A percentile compares a stretch with the other conserved stretches of the same genome.
Evolutionary conservation across 768 basidiomycete species (phyloP).

Genomic region (Boletus eberwhitei): DNA sequence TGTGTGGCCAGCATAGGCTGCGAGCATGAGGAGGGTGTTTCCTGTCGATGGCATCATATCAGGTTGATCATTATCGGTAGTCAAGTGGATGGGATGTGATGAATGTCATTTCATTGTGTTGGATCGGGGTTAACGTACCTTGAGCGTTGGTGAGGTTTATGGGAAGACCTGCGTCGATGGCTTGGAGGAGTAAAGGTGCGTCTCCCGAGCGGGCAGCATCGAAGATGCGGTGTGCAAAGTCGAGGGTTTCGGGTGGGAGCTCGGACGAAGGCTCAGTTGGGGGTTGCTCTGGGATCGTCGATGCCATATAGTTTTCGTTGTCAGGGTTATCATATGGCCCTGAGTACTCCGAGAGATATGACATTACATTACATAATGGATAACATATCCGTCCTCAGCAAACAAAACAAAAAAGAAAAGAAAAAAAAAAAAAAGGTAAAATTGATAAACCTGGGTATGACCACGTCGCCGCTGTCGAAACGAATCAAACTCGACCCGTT

Average conservation of each 20-base stretch:
- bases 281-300: background rate
- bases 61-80: too few relatives aligned
- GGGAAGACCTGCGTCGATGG: slow-evolving; percentile 68
- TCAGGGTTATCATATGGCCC: too few relatives aligned
- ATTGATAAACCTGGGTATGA: background rate
- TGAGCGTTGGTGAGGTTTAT: slow-evolving; percentile 69
- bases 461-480: slow-evolving; percentile 30
- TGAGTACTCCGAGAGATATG: too few relatives aligned
- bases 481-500: slow-evolving; percentile 35
- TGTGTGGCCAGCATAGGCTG: slow-evolving; percentile 66
- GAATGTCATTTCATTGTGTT: too few relatives aligned
- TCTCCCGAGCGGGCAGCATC: slow-evolving; percentile 67
- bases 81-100: too few relatives aligned
- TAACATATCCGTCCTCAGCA: background rate
- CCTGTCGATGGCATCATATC: slow-evolving; percentile 36
- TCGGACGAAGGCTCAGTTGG: background rate
- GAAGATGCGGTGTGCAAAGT: slow-evolving; percentile 68
- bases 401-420: background rate
- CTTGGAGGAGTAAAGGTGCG: slow-evolving; percentile 48
- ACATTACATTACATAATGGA: background rate
- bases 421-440: background rate
- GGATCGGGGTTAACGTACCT: slow-evolving; percentile 46
- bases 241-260: slow-evolving; percentile 38
- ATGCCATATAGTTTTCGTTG: background rate
- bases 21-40: slow-evolving; percentile 77